phyloP scores from a whole-genome alignment of 1,139 yeast genomes.

The Diutina neorugosa region DNA sequence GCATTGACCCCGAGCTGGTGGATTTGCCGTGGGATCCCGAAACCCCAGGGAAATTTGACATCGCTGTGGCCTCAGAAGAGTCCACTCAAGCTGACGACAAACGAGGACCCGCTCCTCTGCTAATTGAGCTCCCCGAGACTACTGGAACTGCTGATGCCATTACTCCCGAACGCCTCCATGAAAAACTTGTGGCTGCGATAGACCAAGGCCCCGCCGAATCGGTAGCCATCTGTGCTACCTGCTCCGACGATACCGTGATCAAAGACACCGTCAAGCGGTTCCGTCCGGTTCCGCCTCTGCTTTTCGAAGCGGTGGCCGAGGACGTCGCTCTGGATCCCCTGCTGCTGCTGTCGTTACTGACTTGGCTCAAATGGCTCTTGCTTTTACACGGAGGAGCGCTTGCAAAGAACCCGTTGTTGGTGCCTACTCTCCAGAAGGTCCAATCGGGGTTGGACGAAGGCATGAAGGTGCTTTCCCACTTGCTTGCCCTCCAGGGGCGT shows the following conservation, averaged over 20 bases:
- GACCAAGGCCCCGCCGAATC: slow-evolving; percentile 7
- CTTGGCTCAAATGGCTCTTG: slow-evolving; percentile 42
- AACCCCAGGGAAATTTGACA: not conserved
- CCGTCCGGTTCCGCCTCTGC: slow-evolving; percentile 10
- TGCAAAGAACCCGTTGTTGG: slow-evolving; percentile 19
- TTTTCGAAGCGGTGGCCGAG: slow-evolving; percentile 24
- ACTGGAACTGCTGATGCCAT: slow-evolving; percentile 7
- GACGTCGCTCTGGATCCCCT: slow-evolving; percentile 25
- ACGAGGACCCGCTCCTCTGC: not conserved
- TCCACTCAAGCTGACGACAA: slow-evolving; percentile 6
- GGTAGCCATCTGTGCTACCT: slow-evolving; percentile 20
- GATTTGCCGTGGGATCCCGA: not conserved
- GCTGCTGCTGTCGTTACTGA: slow-evolving; percentile 17
- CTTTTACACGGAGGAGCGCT: slow-evolving; percentile 32
- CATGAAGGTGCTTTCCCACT: slow-evolving; percentile 23
- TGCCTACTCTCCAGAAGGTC: slow-evolving; percentile 20
- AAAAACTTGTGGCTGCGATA: slow-evolving; percentile 12
- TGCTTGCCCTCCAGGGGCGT: slow-evolving; percentile 33
- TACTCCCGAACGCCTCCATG: slow-evolving; percentile 15
- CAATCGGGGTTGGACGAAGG: slow-evolving; percentile 19
- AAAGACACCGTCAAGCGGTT: slow-evolving; percentile 21
- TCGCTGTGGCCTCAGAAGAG: slow-evolving; percentile 5
- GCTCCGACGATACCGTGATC: slow-evolving; percentile 20
- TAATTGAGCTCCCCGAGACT: not conserved
- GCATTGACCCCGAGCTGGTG: slow-evolving; percentile 14